A percentile compares a stretch with the other conserved stretches of the same genome.
Conservation (phyloP, 139 green algal species). For the Astrephomene gubernaculifera region DNA sequence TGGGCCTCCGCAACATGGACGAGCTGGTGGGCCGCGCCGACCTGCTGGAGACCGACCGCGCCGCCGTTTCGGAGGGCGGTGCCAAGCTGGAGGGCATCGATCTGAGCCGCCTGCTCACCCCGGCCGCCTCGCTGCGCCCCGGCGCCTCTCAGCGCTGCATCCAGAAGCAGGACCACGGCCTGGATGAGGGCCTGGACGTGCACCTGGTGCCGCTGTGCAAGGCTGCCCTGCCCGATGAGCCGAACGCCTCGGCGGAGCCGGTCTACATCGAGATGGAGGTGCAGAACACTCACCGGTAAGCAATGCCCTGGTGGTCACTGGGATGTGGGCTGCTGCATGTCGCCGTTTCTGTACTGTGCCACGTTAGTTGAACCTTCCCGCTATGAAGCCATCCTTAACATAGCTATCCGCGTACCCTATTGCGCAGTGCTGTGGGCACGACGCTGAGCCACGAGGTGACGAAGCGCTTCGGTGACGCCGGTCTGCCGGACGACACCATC, state of each 20-base stretch:
- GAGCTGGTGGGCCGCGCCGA: conserved; percentile 95
- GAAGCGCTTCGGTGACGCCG: conserved; percentile 82
- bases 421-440: conserved; percentile 83
- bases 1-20: conserved; percentile 86
- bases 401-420: not conserved
- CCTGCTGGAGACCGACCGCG: conserved; percentile 64
- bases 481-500: conserved; percentile 90
- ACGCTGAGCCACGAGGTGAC: conserved; percentile 93
- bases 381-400: too few species aligned
- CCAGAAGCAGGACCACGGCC: conserved; percentile 85
- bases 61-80: conserved; percentile 31
- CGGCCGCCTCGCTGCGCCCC: conserved; percentile 85
- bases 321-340: not conserved
- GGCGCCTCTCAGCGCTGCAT: conserved; percentile 82
- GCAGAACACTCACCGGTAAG: conserved; percentile 83
- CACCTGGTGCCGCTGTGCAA: conserved; percentile 82
- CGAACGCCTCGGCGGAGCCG: conserved; percentile 36
- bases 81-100: conserved; percentile 79
- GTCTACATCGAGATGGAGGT: conserved; percentile 85
- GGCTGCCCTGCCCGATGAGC: conserved; percentile 71
- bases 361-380: not conserved
- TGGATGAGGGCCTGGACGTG: conserved; percentile 87
- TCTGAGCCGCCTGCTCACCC: conserved; percentile 85
- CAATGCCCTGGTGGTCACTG: too few species aligned
- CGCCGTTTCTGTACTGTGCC: not conserved